A percentile compares a stretch with the other conserved stretches of the same genome.
Evolutionary conservation across 345 rosid genomes (phyloP).

Genomic region (Clarkia xantiana): DNA sequence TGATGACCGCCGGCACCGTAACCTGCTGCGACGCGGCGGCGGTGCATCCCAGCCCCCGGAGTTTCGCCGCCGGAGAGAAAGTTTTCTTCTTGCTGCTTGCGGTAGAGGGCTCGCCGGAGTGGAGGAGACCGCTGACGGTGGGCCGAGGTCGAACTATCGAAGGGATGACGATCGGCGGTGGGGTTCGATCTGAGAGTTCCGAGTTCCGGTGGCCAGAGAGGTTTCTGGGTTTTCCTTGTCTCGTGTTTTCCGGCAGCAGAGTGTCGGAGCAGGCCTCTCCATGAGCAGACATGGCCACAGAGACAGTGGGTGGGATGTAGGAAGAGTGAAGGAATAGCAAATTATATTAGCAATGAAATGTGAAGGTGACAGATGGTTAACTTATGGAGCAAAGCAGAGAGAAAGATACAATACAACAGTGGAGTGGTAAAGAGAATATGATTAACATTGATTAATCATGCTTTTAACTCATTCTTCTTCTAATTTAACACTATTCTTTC

Average conservation of each 20-base stretch:
- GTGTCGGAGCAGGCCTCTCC: slow-evolving; percentile 8
- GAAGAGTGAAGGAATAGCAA: neutral
- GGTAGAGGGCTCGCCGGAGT: slow-evolving; percentile 6
- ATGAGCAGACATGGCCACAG: slow-evolving; percentile 30
- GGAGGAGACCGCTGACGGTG: slow-evolving; percentile 28
- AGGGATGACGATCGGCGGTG: slow-evolving; percentile 8
- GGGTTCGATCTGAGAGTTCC: slow-evolving; percentile 23
- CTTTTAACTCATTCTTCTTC: too few species aligned
- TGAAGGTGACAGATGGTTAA: neutral
- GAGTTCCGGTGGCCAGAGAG: slow-evolving; percentile 13
- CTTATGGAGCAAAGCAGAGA: too few species aligned
- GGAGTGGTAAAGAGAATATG: too few species aligned
- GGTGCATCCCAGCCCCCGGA: slow-evolving; percentile 62
- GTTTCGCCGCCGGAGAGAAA: slow-evolving; percentile 22
- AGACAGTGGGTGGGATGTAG: neutral
- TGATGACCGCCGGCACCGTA: slow-evolving; percentile 66
- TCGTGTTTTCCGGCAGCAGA: slow-evolving; percentile 29
- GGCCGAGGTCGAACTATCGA: slow-evolving; percentile 8
- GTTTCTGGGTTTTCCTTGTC: slow-evolving; percentile 38
- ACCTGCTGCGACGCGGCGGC: slow-evolving; percentile 67
- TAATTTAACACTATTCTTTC: too few species aligned
- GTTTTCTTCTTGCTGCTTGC: slow-evolving; percentile 17
- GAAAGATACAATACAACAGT: too few species aligned
- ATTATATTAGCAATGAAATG: neutral
- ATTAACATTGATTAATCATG: too few species aligned